Conservation (phyloP, 228 moss, liverwort and hornwort species). For the Sphagnum magellanicum region DNA sequence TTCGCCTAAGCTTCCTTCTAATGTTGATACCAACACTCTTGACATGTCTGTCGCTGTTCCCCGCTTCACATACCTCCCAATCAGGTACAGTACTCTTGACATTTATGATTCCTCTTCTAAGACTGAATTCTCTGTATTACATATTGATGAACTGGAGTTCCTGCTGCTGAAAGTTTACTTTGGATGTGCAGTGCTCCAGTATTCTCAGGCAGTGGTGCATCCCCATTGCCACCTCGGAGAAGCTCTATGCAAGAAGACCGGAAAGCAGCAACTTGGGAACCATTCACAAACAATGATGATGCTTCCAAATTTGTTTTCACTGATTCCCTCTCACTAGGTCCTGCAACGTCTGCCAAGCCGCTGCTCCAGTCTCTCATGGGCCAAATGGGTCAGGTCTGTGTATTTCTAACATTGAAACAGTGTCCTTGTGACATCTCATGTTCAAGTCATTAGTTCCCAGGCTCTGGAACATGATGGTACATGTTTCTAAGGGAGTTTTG, state of each 20-base stretch:
- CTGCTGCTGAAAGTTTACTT: neutral
- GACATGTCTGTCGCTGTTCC: conserved; percentile 82
- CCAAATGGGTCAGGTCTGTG: conserved; percentile 40
- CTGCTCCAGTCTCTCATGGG: conserved; percentile 81
- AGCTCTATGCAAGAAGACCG: conserved; percentile 47
- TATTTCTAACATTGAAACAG: neutral
- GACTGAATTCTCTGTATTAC: neutral
- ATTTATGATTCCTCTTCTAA: neutral
- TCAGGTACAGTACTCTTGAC: conserved; percentile 40
- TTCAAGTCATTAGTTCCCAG: neutral
- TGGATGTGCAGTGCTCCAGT: conserved; percentile 61
- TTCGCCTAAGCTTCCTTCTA: conserved; percentile 35
- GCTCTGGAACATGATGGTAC: neutral
- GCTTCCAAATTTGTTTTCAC: conserved; percentile 52
- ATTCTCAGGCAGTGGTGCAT: conserved; percentile 56
- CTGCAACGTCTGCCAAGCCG: conserved; percentile 58
- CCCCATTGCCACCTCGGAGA: conserved; percentile 49
- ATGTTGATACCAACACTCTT: conserved; percentile 67
- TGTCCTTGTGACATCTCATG: neutral
- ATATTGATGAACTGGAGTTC: neutral
- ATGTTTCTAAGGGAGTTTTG: neutral
- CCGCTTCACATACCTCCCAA: conserved; percentile 88
- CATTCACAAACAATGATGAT: conserved; percentile 53
- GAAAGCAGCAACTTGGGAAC: conserved; percentile 47
- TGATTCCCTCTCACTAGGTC: conserved; percentile 50